These are phyloP conservation scores for Amanita thiersii DNA, from an alignment of 768 basidiomycete species.

Conservation along the genomic window DNA sequence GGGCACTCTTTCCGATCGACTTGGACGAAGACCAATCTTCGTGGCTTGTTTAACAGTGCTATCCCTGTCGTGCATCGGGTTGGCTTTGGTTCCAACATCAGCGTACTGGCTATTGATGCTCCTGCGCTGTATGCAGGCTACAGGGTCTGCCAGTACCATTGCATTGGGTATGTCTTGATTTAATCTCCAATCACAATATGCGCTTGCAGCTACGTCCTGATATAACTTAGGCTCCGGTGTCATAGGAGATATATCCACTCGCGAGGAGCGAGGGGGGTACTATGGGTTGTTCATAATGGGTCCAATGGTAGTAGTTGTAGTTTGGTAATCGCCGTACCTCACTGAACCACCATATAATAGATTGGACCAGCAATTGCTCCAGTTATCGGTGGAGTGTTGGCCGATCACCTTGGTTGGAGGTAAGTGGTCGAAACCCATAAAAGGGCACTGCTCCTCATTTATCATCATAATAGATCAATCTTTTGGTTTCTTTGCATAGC, in stretches of 20 bases:
- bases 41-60: slow-evolving; percentile 57
- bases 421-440: slow-evolving; percentile 15
- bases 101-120: slow-evolving; percentile 77
- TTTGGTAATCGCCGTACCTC: slow-evolving; percentile 6
- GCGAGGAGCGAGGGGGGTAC: slow-evolving; percentile 67
- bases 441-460: slow-evolving; percentile 7
- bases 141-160: slow-evolving; percentile 73
- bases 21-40: slow-evolving; percentile 59
- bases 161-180: slow-evolving; percentile 44
- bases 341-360: slow-evolving; percentile 20
- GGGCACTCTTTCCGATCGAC: slow-evolving; percentile 61
- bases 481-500: slow-evolving; percentile 57
- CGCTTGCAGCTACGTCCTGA: neutral
- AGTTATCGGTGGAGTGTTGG: slow-evolving; percentile 50
- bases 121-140: slow-evolving; percentile 72
- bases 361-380: slow-evolving; percentile 55
- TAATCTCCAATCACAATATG: slow-evolving; percentile 1
- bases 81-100: slow-evolving; percentile 38
- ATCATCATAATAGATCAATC: slow-evolving; percentile 32
- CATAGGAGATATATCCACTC: slow-evolving; percentile 69
- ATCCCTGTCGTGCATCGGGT: slow-evolving; percentile 54
- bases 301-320: slow-evolving; percentile 38
- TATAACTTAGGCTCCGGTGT: slow-evolving; percentile 58
- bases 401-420: slow-evolving; percentile 60
- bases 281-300: slow-evolving; percentile 61